These are phyloP conservation scores for Scutellaria minor DNA, from an alignment of 257 asterid species.

Conservation along the genomic window DNA sequence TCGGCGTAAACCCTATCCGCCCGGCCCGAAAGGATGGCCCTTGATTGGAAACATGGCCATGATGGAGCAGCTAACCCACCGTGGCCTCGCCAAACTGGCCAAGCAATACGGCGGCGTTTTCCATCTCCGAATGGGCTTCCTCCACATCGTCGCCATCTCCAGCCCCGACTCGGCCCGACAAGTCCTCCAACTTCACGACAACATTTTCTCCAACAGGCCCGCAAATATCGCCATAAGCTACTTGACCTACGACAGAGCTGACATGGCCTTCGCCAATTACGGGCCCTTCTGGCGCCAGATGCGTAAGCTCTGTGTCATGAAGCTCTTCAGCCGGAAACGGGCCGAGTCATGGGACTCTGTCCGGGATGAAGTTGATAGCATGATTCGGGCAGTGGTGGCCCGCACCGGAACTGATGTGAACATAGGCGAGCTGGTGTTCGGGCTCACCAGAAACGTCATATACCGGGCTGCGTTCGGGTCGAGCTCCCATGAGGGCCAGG, in stretches of 20 bases:
- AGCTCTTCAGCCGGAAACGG: conserved; percentile 78
- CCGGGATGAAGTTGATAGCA: conserved; percentile 68
- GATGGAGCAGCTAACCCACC: conserved; percentile 75
- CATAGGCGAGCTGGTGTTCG: conserved; percentile 79
- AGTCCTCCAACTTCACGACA: conserved; percentile 84
- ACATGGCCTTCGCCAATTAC: conserved; percentile 89
- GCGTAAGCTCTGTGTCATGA: conserved; percentile 84
- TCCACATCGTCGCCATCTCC: conserved; percentile 61
- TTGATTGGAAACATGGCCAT: conserved; percentile 72
- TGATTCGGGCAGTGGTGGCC: conserved; percentile 44
- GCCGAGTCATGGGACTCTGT: conserved; percentile 95
- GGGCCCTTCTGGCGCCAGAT: conserved; percentile 97
- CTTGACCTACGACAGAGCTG: conserved; percentile 76
- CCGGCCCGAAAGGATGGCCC: conserved; percentile 89
- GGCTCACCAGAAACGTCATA: conserved; percentile 62
- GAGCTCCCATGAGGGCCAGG: conserved; percentile 65
- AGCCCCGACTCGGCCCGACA: conserved; percentile 76
- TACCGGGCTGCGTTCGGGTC: conserved; percentile 87
- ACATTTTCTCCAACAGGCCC: conserved; percentile 82
- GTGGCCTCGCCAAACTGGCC: conserved; percentile 75
- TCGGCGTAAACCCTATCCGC: conserved; percentile 68
- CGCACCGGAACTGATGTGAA: conserved; percentile 50
- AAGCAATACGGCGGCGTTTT: conserved; percentile 71
- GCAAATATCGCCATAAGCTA: conserved; percentile 72
- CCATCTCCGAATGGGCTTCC: conserved; percentile 67